Percentiles rank a stretch among this genome's conserved stretches.
Conservation (phyloP, 2,329 filamentous ascomycete species). For the Diaporthe sp. region DNA sequence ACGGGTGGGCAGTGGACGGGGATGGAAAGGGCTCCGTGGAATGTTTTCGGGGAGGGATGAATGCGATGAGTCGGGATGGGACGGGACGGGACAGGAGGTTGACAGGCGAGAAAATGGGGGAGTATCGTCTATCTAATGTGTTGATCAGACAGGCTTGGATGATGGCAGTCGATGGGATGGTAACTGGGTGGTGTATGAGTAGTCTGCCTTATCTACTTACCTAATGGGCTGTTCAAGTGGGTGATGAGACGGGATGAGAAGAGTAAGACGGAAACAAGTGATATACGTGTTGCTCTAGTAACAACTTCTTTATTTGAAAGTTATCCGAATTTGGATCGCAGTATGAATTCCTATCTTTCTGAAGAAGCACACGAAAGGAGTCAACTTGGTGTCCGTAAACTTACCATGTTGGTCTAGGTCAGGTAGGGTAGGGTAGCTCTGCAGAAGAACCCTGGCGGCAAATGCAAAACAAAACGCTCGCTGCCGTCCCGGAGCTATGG, state of each 20-base stretch:
- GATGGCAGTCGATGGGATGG: not conserved
- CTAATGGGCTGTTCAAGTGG: not conserved
- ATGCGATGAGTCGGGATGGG: not conserved
- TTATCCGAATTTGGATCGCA: not conserved
- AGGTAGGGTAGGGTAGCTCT: not conserved
- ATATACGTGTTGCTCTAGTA: not conserved
- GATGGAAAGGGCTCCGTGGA: not conserved
- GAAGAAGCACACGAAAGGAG: not conserved
- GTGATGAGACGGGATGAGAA: not conserved
- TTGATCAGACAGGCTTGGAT: not conserved
- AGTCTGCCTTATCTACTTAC: not conserved
- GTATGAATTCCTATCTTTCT: not conserved
- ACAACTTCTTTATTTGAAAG: not conserved
- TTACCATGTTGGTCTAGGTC: not conserved
- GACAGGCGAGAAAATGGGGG: not conserved
- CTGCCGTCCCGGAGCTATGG: conserved; percentile 4
- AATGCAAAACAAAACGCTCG: not conserved
- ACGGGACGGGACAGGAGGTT: not conserved
- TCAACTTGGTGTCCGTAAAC: not conserved
- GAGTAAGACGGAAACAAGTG: not conserved
- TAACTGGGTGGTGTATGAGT: not conserved
- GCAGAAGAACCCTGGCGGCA: conserved; percentile 2
- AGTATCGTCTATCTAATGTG: not conserved
- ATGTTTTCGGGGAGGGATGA: not conserved
- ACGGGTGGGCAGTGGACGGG: not conserved